Evolutionary conservation across 108 stramenopile genomes (phyloP).

Genomic region (Asterionellopsis glacialis): DNA sequence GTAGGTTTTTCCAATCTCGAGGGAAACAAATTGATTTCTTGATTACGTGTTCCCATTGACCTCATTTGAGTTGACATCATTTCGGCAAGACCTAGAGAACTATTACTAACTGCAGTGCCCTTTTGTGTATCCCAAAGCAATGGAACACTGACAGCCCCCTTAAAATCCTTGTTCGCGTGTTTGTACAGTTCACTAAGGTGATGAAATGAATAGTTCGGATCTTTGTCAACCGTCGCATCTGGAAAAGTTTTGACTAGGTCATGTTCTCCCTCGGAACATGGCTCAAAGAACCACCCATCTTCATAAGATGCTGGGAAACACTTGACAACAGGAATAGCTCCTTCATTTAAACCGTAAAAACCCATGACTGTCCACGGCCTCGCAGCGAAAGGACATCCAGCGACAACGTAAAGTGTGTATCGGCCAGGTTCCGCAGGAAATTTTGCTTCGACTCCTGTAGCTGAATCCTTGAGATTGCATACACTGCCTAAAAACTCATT

Average conservation of each 20-base stretch:
- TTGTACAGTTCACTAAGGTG: constrained; percentile 11
- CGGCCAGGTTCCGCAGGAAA: constrained; percentile 7
- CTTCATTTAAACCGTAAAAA: constrained; percentile 7
- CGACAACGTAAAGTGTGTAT: neutral
- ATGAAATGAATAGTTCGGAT: neutral
- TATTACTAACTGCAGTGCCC: constrained; percentile 5
- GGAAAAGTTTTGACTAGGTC: constrained; percentile 2
- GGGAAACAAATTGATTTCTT: neutral
- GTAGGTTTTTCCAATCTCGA: neutral
- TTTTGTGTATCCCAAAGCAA: constrained; percentile 11
- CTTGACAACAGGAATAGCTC: constrained; percentile 3
- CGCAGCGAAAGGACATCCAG: constrained; percentile 14
- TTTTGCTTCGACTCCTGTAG: neutral
- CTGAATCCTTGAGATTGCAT: neutral
- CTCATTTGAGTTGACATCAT: constrained; percentile 13
- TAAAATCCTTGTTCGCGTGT: constrained; percentile 5
- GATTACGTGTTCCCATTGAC: constrained; percentile 11
- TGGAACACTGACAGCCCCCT: constrained; percentile 9
- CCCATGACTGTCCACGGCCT: constrained; percentile 8
- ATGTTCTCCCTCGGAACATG: constrained; percentile 8
- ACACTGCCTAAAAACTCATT: constrained; percentile 6
- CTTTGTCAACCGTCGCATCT: neutral
- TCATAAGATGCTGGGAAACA: constrained; percentile 11
- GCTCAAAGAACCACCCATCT: constrained; percentile 12
- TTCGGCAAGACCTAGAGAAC: constrained; percentile 7